Conservation (phyloP, 257 asterid species). For the Gardenia jasminoides region DNA sequence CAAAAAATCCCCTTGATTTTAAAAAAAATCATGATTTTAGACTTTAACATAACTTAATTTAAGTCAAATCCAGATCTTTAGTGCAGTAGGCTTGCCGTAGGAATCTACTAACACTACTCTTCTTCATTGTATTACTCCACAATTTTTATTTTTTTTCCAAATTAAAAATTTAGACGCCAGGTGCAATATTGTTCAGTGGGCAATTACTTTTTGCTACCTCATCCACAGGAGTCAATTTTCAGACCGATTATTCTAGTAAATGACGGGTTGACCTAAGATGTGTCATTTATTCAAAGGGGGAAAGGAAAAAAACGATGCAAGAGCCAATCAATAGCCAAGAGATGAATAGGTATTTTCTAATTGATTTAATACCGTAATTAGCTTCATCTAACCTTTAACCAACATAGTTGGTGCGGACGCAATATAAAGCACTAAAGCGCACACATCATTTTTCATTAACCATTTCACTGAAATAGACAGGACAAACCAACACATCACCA, state of each 20-base stretch:
- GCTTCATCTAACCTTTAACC: slow-evolving; percentile 7
- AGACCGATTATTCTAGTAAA: neutral
- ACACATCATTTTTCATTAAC: neutral
- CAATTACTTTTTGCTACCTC: slow-evolving; percentile 3
- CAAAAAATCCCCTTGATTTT: too few species aligned
- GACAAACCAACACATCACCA: too few species aligned
- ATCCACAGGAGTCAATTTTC: neutral
- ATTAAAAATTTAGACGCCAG: neutral
- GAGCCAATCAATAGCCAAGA: neutral
- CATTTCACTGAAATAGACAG: too few species aligned
- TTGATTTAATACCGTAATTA: neutral
- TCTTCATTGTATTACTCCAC: too few species aligned
- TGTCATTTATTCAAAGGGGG: neutral
- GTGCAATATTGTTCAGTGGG: slow-evolving; percentile 9
- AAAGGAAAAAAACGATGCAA: neutral
- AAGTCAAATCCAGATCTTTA: too few species aligned
- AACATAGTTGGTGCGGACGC: neutral
- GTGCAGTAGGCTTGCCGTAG: too few species aligned
- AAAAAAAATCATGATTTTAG: too few species aligned
- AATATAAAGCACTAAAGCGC: neutral
- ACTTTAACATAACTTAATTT: too few species aligned
- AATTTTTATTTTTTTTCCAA: neutral
- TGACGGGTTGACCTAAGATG: neutral
- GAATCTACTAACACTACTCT: too few species aligned
- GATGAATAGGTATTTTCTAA: neutral